A percentile compares a stretch with the other conserved stretches of the same genome.
Conservation (phyloP, 352 stramenopile species). For the Phytophthora cryptogea region DNA sequence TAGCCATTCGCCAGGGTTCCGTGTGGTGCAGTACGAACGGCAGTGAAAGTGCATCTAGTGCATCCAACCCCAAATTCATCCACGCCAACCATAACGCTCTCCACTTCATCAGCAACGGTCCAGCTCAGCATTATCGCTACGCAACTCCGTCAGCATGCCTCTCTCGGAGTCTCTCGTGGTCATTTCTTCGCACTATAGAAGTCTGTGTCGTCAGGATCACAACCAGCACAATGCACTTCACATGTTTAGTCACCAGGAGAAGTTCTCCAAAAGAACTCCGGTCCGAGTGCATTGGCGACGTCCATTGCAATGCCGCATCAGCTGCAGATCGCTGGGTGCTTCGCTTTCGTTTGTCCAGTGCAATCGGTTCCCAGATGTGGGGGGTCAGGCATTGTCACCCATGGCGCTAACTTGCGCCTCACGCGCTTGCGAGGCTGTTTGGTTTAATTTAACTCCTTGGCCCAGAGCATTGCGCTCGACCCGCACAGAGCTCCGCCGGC, state of each 20-base stretch:
- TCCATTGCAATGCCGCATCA: neutral
- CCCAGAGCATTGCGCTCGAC: neutral
- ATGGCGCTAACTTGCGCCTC: neutral
- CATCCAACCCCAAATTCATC: neutral
- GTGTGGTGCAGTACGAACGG: too few relatives aligned
- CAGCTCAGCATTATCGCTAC: neutral
- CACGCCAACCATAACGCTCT: neutral
- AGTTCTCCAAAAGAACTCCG: too few relatives aligned
- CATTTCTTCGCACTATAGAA: neutral
- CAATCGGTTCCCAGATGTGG: neutral
- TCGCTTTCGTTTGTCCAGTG: neutral
- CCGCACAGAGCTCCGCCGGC: neutral
- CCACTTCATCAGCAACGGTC: neutral
- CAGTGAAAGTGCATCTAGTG: neutral
- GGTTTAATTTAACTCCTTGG: conserved; percentile 28
- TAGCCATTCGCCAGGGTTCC: too few relatives aligned
- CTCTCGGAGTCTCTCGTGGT: neutral
- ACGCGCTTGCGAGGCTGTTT: neutral
- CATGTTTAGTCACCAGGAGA: too few relatives aligned
- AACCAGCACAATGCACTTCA: too few relatives aligned
- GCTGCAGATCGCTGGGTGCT: neutral
- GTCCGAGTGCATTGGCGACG: too few relatives aligned
- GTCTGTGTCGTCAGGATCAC: too few relatives aligned
- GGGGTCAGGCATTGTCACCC: neutral
- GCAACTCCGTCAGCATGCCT: neutral